phyloP scores from a whole-genome alignment of 192 early-diverging fungal genomes.

The Kappamyces sp. region DNA sequence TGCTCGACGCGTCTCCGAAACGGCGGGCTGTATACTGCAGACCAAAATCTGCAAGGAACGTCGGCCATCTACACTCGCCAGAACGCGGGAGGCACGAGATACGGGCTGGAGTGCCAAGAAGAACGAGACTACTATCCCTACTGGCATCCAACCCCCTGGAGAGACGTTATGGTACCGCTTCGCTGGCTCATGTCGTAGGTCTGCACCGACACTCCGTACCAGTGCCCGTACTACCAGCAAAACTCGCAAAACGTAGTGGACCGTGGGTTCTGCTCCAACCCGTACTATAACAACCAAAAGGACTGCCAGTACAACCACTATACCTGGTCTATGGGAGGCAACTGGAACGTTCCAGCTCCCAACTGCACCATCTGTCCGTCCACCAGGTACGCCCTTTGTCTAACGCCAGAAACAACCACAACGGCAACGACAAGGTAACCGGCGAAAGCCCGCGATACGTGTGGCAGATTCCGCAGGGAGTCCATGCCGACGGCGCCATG shows the following conservation, averaged over 20 bases:
- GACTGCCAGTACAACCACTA: slow-evolving; percentile 19
- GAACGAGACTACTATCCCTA: slow-evolving; percentile 37
- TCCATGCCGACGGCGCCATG: slow-evolving; percentile 26
- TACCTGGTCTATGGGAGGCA: slow-evolving; percentile 14
- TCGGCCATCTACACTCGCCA: slow-evolving; percentile 34
- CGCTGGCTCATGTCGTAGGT: neutral
- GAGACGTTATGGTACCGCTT: slow-evolving; percentile 18
- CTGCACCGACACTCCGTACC: slow-evolving; percentile 21
- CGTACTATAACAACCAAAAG: slow-evolving; percentile 25
- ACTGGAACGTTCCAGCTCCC: slow-evolving; percentile 17
- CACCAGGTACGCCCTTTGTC: slow-evolving; percentile 7
- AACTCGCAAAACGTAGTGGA: slow-evolving; percentile 26
- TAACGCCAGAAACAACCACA: slow-evolving; percentile 24
- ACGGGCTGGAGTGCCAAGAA: slow-evolving; percentile 39
- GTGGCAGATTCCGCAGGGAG: slow-evolving; percentile 28
- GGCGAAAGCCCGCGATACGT: slow-evolving; percentile 17
- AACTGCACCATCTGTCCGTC: slow-evolving; percentile 28
- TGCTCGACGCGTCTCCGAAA: slow-evolving; percentile 28
- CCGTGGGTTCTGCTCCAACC: slow-evolving; percentile 24
- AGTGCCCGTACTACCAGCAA: slow-evolving; percentile 23
- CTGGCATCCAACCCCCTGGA: slow-evolving; percentile 38
- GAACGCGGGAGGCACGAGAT: slow-evolving; percentile 23
- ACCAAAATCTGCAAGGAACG: slow-evolving; percentile 30
- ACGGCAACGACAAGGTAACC: slow-evolving; percentile 18
- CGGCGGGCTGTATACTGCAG: slow-evolving; percentile 28